These are phyloP conservation scores for Pachyrhizus erosus DNA, from an alignment of 306 rosid species.

Conservation along the genomic window DNA sequence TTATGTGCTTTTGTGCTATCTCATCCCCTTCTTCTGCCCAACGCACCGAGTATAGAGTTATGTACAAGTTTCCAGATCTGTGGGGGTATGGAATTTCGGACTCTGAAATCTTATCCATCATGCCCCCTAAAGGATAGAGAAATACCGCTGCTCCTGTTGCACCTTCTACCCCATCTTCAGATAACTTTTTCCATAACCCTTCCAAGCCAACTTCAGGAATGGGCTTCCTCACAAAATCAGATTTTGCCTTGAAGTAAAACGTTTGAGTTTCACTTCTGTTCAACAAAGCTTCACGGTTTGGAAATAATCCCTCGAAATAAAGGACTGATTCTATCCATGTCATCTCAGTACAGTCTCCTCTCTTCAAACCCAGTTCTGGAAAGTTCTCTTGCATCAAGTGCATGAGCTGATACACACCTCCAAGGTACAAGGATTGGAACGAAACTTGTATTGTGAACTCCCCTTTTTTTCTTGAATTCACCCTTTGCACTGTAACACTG, in stretches of 20 bases:
- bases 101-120: conserved; percentile 50
- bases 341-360: conserved; percentile 38
- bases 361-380: conserved; percentile 51
- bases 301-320: not conserved
- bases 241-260: conserved; percentile 40
- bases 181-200: conserved; percentile 44
- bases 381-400: conserved; percentile 51
- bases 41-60: conserved; percentile 15
- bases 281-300: conserved; percentile 37
- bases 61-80: conserved; percentile 39
- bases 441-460: not conserved
- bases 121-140: conserved; percentile 45
- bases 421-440: conserved; percentile 48
- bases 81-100: conserved; percentile 47
- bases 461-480: too few relatives aligned
- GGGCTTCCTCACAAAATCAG: conserved; percentile 45
- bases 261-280: not conserved
- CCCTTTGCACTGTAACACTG: too few relatives aligned
- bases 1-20: conserved; percentile 13
- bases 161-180: conserved; percentile 37
- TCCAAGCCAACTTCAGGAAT: conserved; percentile 40
- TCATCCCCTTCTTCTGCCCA: conserved; percentile 44
- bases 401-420: conserved; percentile 41
- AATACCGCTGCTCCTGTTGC: not conserved
- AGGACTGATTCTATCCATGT: conserved; percentile 28